Percentiles rank a stretch among this genome's conserved stretches.
Conservation (phyloP, 2,329 filamentous ascomycete species). For the Gliomastix tumulicola region DNA sequence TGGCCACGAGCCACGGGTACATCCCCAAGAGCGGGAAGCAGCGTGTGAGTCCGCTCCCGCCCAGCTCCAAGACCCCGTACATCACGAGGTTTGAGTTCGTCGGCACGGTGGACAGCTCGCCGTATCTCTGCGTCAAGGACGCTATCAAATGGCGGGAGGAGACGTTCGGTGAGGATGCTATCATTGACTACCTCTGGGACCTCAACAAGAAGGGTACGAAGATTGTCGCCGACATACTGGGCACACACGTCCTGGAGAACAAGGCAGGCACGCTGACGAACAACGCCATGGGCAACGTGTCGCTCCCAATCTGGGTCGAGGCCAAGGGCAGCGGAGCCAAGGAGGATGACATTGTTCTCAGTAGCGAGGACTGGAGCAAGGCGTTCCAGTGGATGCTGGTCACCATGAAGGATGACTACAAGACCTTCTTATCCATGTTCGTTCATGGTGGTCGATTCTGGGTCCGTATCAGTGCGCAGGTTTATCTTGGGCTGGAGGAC, state of each 20-base stretch:
- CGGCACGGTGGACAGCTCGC: slow-evolving; percentile 66
- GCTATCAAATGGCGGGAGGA: slow-evolving; percentile 64
- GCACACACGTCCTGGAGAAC: slow-evolving; percentile 69
- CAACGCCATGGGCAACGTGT: slow-evolving; percentile 68
- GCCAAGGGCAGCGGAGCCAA: slow-evolving; percentile 13
- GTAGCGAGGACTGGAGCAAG: slow-evolving; percentile 19
- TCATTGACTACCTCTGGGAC: slow-evolving; percentile 54
- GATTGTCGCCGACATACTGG: slow-evolving; percentile 53
- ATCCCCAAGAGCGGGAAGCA: slow-evolving; percentile 28
- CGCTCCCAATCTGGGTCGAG: slow-evolving; percentile 57
- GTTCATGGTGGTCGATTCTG: slow-evolving; percentile 57
- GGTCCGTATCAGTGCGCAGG: slow-evolving; percentile 70
- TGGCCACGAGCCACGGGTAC: slow-evolving; percentile 80
- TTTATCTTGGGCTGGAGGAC: slow-evolving; percentile 75
- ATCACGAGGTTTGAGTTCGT: slow-evolving; percentile 68
- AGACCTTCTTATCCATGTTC: slow-evolving; percentile 65
- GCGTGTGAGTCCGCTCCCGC: slow-evolving; percentile 29
- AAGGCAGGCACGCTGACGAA: slow-evolving; percentile 49
- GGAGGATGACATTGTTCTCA: slow-evolving; percentile 15
- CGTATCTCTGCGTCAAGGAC: slow-evolving; percentile 66
- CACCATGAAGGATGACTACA: slow-evolving; percentile 48
- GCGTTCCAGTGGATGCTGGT: slow-evolving; percentile 52
- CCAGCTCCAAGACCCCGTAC: slow-evolving; percentile 54
- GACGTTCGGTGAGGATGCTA: slow-evolving; percentile 62
- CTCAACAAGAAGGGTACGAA: slow-evolving; percentile 60